These are phyloP conservation scores for Nothopassalora personata DNA, from an alignment of 2,329 filamentous ascomycete species.

Conservation along the genomic window DNA sequence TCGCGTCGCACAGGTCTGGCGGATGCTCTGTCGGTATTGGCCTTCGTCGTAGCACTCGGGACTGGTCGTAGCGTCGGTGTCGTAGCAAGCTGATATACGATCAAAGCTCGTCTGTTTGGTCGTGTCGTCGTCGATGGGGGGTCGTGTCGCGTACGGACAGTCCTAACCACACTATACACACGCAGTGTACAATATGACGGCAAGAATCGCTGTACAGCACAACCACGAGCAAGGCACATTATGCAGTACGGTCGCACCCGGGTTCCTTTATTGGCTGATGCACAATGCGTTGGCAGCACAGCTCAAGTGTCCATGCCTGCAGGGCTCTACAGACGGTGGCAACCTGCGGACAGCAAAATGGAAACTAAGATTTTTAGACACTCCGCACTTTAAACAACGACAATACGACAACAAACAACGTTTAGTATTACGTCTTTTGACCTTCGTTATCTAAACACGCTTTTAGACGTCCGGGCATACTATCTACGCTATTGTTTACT, in stretches of 20 bases:
- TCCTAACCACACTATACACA: conserved; percentile 1
- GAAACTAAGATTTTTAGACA: too few relatives aligned
- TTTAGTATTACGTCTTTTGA: too few relatives aligned
- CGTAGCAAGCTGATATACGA: conserved; percentile 3
- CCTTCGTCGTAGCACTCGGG: background rate
- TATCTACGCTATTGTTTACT: too few relatives aligned
- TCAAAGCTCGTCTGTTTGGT: conserved; percentile 3
- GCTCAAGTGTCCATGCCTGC: background rate
- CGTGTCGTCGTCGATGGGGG: background rate
- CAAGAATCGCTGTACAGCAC: background rate
- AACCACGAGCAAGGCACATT: background rate
- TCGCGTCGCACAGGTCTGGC: background rate
- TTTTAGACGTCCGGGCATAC: too few relatives aligned
- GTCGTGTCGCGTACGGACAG: conserved; percentile 3
- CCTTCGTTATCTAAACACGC: too few relatives aligned
- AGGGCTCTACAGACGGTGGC: background rate
- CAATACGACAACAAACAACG: too few relatives aligned
- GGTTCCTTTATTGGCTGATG: background rate
- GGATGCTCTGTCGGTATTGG: background rate
- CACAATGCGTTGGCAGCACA: background rate
- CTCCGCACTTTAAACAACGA: too few relatives aligned
- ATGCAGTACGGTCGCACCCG: background rate
- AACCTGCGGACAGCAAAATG: too few relatives aligned
- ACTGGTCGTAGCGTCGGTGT: conserved; percentile 3
- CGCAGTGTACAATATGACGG: background rate